Evolutionary conservation across 2,329 filamentous ascomycete species (phyloP), one percentile per base, ranked within the genome.

Genomic region (Dactylonectria macrodidyma): DNA sequence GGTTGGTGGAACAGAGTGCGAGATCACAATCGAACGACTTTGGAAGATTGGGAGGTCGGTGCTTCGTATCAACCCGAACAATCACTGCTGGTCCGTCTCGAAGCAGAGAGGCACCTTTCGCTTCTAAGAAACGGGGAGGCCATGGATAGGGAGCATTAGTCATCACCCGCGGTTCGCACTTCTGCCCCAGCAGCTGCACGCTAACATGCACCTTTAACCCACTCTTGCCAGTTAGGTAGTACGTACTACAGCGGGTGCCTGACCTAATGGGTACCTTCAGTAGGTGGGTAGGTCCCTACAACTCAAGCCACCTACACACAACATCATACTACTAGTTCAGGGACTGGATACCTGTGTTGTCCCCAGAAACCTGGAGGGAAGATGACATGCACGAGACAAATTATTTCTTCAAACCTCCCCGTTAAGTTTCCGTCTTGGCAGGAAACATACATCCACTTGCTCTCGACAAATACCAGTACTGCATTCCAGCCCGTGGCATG

Each of bases 1-100:
- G 59, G 11, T 11, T 56, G n/a, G 34, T 10, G 19, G 26, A 22
- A 48, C 26, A 22, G 44, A 60, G 22, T 33, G 51, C 52, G 47
- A 60, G 68, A 62, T 72, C 59, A 57, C 47, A 62, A 69, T 74
- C 64, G 66, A 67, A 68, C 55, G 62, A 71, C 70, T 59, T 64
- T 41, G 33, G 55, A 63, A 47, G 62, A 52, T 69, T 62, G 64
- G 59, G 66, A 68, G 66, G 65, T 69, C 59, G 66, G 59, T 65
- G 63, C 64, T 67, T 5, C 4, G 26, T 30, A 63, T 61, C 52
- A 50, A 67, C 66, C 66, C 60, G 57, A 69, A 69, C 62, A 44
- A 47, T 57, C 56, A 59, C 52, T 46, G 56, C 65, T 66, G 62
- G 62, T 67, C 54, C 38, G 54, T 65, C 70, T 68, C 57, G 54